Percentiles rank a stretch among this genome's conserved stretches.
Conservation (phyloP, 1,139 yeast genomes). For the Chernovozyma sophiae-reginae region DNA sequence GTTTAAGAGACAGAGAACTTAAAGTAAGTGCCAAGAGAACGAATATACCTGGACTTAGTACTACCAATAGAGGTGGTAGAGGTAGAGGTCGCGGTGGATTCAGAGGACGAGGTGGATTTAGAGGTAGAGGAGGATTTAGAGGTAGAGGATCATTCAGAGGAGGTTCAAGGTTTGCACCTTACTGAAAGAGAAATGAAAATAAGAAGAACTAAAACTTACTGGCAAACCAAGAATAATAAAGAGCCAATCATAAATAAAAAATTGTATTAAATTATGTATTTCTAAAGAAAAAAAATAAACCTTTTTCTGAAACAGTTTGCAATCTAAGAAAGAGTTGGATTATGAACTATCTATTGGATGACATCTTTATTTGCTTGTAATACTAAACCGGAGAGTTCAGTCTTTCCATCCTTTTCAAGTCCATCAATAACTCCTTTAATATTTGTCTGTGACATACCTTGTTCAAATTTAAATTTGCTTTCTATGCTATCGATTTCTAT, state of each 20-base stretch:
- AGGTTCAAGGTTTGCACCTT: conserved; percentile 18
- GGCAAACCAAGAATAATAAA: no score
- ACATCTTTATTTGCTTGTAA: conserved; percentile 13
- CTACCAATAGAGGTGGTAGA: conserved; percentile 41
- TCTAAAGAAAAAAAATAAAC: conserved; percentile 1
- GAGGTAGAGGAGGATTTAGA: conserved; percentile 17
- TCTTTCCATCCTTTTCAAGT: conserved; percentile 24
- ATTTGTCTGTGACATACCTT: conserved; percentile 42
- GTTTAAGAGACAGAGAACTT: conserved; percentile 63
- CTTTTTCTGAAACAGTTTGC: conserved; percentile 1
- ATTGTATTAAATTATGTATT: conserved; percentile 1
- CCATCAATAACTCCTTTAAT: conserved; percentile 53
- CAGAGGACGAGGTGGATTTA: conserved; percentile 18
- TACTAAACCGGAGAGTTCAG: conserved; percentile 20
- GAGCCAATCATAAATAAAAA: background rate
- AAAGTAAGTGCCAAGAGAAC: conserved; percentile 77
- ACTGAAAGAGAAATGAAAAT: no score
- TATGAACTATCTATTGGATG: background rate
- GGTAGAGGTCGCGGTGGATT: conserved; percentile 36
- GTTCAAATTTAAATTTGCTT: conserved; percentile 62
- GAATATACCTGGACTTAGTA: conserved; percentile 64
- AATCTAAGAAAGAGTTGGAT: no score
- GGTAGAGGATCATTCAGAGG: conserved; percentile 23
- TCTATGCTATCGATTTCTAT: conserved; percentile 48
- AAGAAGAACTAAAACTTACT: no score